Evolutionary conservation across 192 early-diverging fungal species (phyloP).

Genomic region (Backusella mclennaniae): DNA sequence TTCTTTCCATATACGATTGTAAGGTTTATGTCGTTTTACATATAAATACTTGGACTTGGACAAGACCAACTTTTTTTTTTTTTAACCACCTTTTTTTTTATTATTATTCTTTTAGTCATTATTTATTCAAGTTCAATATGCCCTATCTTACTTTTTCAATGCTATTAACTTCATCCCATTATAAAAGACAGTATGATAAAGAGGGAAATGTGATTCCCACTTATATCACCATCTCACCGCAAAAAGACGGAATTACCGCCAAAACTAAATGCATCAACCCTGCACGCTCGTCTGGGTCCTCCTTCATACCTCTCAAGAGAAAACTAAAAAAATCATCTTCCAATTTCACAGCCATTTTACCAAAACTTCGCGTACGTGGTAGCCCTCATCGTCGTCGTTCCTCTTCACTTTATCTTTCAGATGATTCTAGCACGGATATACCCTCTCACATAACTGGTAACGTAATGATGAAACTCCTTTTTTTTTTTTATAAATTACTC

Average conservation of each 20-base stretch:
- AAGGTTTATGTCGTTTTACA: background rate
- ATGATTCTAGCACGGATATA: background rate
- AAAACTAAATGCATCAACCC: conserved; percentile 6
- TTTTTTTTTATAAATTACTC: background rate
- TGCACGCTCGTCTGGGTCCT: background rate
- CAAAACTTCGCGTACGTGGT: conserved; percentile 3
- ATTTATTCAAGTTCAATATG: background rate
- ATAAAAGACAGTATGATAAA: background rate
- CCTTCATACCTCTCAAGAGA: conserved; percentile 7
- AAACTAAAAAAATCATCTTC: conserved; percentile 1
- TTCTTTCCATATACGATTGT: background rate
- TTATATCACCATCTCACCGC: conserved; percentile 1
- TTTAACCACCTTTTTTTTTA: background rate
- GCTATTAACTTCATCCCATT: background rate
- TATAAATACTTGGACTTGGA: conserved; percentile 1
- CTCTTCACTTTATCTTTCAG: conserved; percentile 3
- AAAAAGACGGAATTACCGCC: conserved; percentile 9
- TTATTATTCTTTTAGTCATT: background rate
- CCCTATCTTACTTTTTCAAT: conserved; percentile 2
- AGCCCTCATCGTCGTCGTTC: background rate
- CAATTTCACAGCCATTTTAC: conserved; percentile 10
- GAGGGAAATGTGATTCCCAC: background rate
- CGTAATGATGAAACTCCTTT: background rate
- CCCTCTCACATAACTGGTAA: background rate
- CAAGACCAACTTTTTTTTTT: conserved; percentile 4